These are phyloP conservation scores for Sporothrix luriei DNA, from an alignment of 2,329 filamentous ascomycete species.

Conservation along the genomic window DNA sequence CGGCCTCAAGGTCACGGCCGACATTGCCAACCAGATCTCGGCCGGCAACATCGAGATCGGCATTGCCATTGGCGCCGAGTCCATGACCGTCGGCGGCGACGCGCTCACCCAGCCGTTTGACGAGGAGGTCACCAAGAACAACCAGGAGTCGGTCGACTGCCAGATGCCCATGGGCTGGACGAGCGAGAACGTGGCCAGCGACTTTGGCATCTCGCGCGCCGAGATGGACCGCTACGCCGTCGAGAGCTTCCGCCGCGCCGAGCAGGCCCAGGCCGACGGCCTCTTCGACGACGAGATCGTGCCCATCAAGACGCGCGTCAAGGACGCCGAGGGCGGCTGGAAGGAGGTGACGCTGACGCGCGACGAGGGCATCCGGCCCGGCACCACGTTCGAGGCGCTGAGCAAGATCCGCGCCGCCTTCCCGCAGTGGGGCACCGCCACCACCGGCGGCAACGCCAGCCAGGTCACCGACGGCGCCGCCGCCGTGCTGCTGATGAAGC, in stretches of 20 bases:
- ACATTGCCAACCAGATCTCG: slow-evolving; percentile 86
- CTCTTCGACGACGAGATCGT: slow-evolving; percentile 94
- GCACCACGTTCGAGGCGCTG: slow-evolving; percentile 82
- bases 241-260: slow-evolving; percentile 84
- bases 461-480: slow-evolving; percentile 95
- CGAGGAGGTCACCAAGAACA: slow-evolving; percentile 68
- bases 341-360: slow-evolving; percentile 76
- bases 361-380: slow-evolving; percentile 89
- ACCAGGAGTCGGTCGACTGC: slow-evolving; percentile 80
- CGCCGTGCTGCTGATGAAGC: slow-evolving; percentile 90
- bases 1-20: slow-evolving; percentile 90
- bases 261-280: slow-evolving; percentile 85
- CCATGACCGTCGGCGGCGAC: slow-evolving; percentile 78
- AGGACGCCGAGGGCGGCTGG: slow-evolving; percentile 78
- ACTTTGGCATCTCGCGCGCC: slow-evolving; percentile 82
- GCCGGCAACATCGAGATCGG: slow-evolving; percentile 82
- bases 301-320: slow-evolving; percentile 78
- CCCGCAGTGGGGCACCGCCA: slow-evolving; percentile 81
- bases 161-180: slow-evolving; percentile 98
- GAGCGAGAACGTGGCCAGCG: slow-evolving; percentile 88
- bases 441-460: slow-evolving; percentile 89
- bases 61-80: slow-evolving; percentile 84
- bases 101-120: slow-evolving; percentile 72
- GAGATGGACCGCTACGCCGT: slow-evolving; percentile 82
- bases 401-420: slow-evolving; percentile 88